Conservation (phyloP, 2,329 filamentous ascomycete genomes). For the Fusarium penzigii region DNA sequence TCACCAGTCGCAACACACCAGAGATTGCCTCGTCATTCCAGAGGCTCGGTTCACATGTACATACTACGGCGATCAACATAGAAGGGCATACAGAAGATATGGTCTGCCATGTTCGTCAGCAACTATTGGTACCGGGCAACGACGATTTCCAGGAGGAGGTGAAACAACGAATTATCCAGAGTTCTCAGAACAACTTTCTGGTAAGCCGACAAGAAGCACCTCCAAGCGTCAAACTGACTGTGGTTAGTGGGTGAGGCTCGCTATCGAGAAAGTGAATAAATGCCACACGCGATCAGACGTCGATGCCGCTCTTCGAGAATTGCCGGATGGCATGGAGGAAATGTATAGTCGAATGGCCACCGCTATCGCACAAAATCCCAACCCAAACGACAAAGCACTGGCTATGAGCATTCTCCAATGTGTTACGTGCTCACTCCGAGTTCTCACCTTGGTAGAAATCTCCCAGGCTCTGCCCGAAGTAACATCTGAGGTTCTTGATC, state of each 20-base stretch:
- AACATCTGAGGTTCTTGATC: constrained; percentile 23
- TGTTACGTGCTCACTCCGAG: constrained; percentile 24
- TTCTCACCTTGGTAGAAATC: constrained; percentile 26
- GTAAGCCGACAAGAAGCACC: constrained; percentile 12
- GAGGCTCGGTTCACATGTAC: constrained; percentile 5
- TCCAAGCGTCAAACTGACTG: constrained; percentile 31
- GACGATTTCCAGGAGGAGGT: constrained; percentile 24
- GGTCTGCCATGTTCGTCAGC: neutral
- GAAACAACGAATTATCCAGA: constrained; percentile 18
- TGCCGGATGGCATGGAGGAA: constrained; percentile 34
- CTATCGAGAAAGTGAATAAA: constrained; percentile 29
- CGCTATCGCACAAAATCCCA: constrained; percentile 12
- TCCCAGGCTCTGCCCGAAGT: constrained; percentile 17
- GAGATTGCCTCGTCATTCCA: constrained; percentile 12
- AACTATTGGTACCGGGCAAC: neutral
- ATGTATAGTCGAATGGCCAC: constrained; percentile 36
- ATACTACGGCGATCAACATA: constrained; percentile 1
- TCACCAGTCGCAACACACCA: constrained; percentile 28
- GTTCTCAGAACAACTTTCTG: constrained; percentile 21
- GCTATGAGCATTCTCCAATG: constrained; percentile 26
- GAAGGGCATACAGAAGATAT: constrained; percentile 2
- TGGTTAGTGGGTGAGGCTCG: constrained; percentile 35
- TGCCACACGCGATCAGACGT: constrained; percentile 28
- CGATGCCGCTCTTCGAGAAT: constrained; percentile 23
- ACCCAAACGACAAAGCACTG: constrained; percentile 12